Evolutionary conservation across 2,329 filamentous ascomycete species (phyloP).

Genomic region (Fusarium redolens): DNA sequence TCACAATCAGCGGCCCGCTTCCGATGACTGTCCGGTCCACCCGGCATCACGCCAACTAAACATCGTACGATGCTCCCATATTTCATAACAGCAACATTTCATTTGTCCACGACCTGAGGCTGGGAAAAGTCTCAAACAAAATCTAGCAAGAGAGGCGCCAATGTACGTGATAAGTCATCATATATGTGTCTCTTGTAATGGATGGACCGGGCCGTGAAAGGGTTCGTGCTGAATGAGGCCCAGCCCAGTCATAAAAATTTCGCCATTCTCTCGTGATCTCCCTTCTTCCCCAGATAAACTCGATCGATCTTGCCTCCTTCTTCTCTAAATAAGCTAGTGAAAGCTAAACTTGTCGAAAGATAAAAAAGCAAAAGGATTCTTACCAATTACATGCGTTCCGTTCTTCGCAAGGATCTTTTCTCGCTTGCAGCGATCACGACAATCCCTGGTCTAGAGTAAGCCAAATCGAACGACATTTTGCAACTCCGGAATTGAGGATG

Average conservation of each 20-base stretch:
- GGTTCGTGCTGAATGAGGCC: slow-evolving; percentile 12
- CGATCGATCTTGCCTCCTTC: background rate
- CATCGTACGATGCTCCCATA: slow-evolving; percentile 43
- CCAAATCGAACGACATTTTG: background rate
- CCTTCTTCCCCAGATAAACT: background rate
- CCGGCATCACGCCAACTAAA: slow-evolving; percentile 33
- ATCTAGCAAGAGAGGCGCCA: background rate
- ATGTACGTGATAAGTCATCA: slow-evolving; percentile 7
- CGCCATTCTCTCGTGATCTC: slow-evolving; percentile 18
- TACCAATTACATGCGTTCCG: slow-evolving; percentile 2
- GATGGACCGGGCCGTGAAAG: slow-evolving; percentile 21
- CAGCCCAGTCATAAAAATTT: slow-evolving; percentile 10
- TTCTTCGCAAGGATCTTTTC: slow-evolving; percentile 24
- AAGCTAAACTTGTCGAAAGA: slow-evolving; percentile 11
- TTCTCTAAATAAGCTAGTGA: background rate
- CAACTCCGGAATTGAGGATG: slow-evolving; percentile 11
- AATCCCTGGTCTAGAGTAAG: slow-evolving; percentile 20
- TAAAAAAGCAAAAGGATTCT: slow-evolving; percentile 13
- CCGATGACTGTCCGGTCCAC: slow-evolving; percentile 42
- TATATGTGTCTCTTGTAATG: slow-evolving; percentile 21
- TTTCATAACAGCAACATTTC: background rate
- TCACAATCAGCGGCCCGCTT: slow-evolving; percentile 41
- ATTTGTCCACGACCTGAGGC: background rate
- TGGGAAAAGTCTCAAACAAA: background rate
- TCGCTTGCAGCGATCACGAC: slow-evolving; percentile 26